phyloP scores from a whole-genome alignment of 768 basidiomycete genomes.

The Mycena capillaripes region DNA sequence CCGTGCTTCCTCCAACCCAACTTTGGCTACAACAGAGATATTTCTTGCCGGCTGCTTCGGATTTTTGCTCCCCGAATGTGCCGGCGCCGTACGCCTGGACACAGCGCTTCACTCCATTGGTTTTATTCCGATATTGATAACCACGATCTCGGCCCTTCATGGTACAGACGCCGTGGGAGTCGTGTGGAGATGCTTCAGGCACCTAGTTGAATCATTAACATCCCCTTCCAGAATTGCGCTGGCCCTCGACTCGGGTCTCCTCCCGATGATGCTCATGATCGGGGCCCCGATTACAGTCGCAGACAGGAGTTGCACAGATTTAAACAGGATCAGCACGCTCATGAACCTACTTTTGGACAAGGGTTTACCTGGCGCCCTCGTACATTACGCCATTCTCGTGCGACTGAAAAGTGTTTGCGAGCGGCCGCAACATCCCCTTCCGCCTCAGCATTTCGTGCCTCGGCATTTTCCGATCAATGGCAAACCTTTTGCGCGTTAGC shows the following conservation, averaged over 20 bases:
- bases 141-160: not conserved
- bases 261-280: not conserved
- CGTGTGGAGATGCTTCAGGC: not conserved
- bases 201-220: not conserved
- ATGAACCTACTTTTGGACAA: not conserved
- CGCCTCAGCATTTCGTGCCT: not conserved
- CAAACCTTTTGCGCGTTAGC: not conserved
- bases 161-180: not conserved
- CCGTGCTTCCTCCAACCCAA: not conserved
- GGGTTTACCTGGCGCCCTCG: not conserved
- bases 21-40: not conserved
- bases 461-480: not conserved
- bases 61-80: not conserved
- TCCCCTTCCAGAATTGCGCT: not conserved
- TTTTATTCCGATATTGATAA: not conserved
- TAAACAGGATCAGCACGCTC: not conserved
- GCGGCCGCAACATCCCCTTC: not conserved
- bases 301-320: not conserved
- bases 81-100: no score
- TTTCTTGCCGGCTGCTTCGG: no score
- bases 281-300: not conserved
- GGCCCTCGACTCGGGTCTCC: not conserved
- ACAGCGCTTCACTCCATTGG: not conserved
- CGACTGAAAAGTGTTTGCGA: not conserved
- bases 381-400: not conserved